Evolutionary conservation across 164 flowering plant genomes (phyloP).

Genomic region (Magnolia officinalis): DNA sequence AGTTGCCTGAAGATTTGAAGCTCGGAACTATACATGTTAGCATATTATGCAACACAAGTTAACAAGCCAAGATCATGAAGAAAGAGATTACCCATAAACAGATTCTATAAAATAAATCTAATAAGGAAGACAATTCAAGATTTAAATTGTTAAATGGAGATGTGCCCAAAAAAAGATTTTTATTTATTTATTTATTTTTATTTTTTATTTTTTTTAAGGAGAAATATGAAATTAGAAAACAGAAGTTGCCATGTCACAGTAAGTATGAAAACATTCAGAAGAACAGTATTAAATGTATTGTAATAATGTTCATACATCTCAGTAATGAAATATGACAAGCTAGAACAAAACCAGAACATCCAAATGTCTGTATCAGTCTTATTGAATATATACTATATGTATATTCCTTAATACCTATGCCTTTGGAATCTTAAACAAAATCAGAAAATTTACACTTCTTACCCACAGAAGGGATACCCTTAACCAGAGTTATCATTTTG

Average conservation of each 20-base stretch:
- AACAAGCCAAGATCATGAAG: not conserved
- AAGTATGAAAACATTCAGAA: not conserved
- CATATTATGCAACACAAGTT: not conserved
- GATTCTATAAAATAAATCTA: not conserved
- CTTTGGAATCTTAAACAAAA: too few species aligned
- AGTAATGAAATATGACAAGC: not conserved
- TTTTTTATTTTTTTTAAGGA: too few species aligned
- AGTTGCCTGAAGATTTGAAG: slow-evolving; percentile 1
- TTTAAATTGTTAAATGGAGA: not conserved
- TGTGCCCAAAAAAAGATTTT: too few species aligned
- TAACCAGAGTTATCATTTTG: too few species aligned
- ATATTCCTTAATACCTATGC: too few species aligned
- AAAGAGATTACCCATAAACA: not conserved
- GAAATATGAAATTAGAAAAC: not conserved
- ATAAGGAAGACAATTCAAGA: too few species aligned
- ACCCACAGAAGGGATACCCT: too few species aligned
- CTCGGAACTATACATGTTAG: not conserved
- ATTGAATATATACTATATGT: too few species aligned
- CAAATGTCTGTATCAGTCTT: not conserved
- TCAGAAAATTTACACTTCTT: too few species aligned
- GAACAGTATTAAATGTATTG: not conserved
- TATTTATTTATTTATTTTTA: too few species aligned
- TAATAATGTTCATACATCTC: not conserved
- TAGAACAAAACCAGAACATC: not conserved
- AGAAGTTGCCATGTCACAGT: not conserved